phyloP scores from a whole-genome alignment of 306 rosid genomes.

The Ochetophila trinervis region DNA sequence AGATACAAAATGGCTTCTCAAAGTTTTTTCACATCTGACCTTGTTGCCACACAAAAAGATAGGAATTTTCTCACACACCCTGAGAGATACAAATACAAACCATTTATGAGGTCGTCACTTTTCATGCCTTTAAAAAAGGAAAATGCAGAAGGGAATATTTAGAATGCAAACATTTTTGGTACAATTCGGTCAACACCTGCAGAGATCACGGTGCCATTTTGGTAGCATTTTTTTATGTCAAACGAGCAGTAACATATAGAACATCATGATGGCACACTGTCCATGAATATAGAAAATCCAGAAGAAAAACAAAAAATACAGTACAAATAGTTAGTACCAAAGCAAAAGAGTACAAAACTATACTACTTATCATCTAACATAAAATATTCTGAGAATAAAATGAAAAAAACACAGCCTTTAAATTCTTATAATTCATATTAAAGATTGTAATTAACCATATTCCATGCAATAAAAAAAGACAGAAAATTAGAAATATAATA shows the following conservation, averaged over 20 bases:
- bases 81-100: neutral
- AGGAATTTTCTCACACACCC: conserved; percentile 36
- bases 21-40: conserved; percentile 87
- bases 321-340: neutral
- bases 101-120: neutral
- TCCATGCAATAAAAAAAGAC: too few species aligned
- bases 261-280: conserved; percentile 34
- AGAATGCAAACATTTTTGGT: neutral
- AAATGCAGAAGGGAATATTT: neutral
- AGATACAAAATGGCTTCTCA: conserved; percentile 40
- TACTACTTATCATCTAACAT: too few species aligned
- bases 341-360: too few species aligned
- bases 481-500: too few species aligned
- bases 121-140: neutral
- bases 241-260: conserved; percentile 31
- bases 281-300: conserved; percentile 27
- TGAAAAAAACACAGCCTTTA: too few species aligned
- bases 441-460: too few species aligned
- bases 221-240: conserved; percentile 35
- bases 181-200: too few species aligned
- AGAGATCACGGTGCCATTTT: conserved; percentile 34
- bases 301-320: neutral
- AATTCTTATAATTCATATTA: too few species aligned
- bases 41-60: conserved; percentile 48
- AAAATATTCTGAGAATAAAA: too few species aligned